Evolutionary conservation across 352 stramenopile genomes (phyloP), one percentile per base, ranked within the genome.

Genomic region (Globisporangium parvum): DNA sequence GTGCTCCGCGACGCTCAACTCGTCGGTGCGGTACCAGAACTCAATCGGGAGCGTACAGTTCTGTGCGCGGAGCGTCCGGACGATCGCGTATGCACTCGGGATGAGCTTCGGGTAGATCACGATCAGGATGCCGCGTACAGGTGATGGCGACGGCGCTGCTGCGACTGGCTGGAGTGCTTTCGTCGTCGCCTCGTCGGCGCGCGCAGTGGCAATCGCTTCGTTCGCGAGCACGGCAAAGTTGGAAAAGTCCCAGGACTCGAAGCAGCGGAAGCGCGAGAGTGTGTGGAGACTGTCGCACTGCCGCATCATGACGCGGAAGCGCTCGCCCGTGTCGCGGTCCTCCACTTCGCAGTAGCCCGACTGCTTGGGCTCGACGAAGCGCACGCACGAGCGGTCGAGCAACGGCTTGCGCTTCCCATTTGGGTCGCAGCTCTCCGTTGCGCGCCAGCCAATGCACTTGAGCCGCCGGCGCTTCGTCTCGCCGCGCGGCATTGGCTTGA

Each of bases 71-170:
- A 91, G 62, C 18, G 66, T 62, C 4, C 71, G 74, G 47, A 89
- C 67, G 23, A 67, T 80, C 14, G 76, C 80, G 49, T 81, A 89
- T 11, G 66, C 77, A 44, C 76, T 88, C 4, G 76, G 73, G 53
- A 91, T 49, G 17, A 88, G 59, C 62, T 85, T 83, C 17, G 77
- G 75, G 48, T 90, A 88, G 20, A 88, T 69, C 11, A 87, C 70
- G 55, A 90, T 77, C 37, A 85, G 62, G 40, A 90, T 85, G 17
- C 79, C 81, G n/a, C 78, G 69, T 23, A 23, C n/a, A n/a, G n/a
- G n/a, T n/a, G n/a, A n/a, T n/a, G n/a, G n/a, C n/a, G n/a, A n/a
- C 11, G 24, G 23, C 28, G 26, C 9, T 2, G 12, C 41, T 62
- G 4, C 6, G 3, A 28, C n/a, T 28, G 21, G n/a, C 2, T 17